Evolutionary conservation across 108 stramenopile species (phyloP), one percentile per base, ranked within the genome.

Genomic region (Poteriospumella lacustris): DNA sequence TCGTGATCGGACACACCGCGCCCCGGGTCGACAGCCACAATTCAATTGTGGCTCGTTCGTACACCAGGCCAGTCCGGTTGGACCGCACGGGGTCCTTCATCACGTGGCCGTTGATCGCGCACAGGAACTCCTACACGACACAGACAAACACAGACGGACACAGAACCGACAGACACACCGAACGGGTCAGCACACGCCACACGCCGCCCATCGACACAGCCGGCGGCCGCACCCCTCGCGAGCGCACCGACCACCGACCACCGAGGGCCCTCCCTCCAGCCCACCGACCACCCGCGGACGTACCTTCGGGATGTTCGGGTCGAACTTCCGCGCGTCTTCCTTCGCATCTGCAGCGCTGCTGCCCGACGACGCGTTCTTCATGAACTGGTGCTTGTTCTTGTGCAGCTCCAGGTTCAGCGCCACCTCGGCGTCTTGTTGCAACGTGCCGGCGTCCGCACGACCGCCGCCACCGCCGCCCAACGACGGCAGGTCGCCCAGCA

Each of bases 91-190:
- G 86, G 12, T 81, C 80, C 47, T 84, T 85, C 83, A 87, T 84
- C 41, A 87, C 77, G 78, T 87, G 86, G 9, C 85, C 81, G 77
- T 87, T 87, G 83, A 87, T 87, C 34, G 81, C 76, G 67, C 86
- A 87, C 5, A 76, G 31, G 43, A 87, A 87, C 77, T 87, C 86
- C 42, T 68, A 33, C 0, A 76, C 68, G 1, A 84, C 40, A 67
- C 12, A 67, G 64, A 67, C 9, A 40, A 38, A 12, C 12, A 41
- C 64, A 40, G 36, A 67, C n/a, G n/a, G n/a, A n/a, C n/a, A n/a
- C n/a, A n/a, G n/a, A n/a, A n/a, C n/a, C n/a, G n/a, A n/a, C n/a
- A n/a, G n/a, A n/a, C n/a, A n/a, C n/a, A n/a, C n/a, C n/a, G n/a
- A n/a, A n/a, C n/a, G n/a, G n/a, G n/a, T n/a, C n/a, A n/a, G n/a